Evolutionary conservation across 805 yeast genomes (phyloP).

Genomic region (Schwanniomyces occidentalis): DNA sequence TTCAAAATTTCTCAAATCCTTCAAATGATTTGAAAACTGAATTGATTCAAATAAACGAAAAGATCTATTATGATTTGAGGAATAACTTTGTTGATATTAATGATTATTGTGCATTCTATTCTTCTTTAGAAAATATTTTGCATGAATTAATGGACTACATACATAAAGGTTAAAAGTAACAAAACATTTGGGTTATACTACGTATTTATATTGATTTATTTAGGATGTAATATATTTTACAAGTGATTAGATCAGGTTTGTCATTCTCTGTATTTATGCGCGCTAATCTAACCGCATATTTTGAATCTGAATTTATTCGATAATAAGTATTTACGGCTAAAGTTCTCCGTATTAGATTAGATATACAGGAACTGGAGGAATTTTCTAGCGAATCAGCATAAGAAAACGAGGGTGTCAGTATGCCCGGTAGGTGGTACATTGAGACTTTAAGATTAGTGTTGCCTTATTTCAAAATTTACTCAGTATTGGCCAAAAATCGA

Average conservation of each 20-base stretch:
- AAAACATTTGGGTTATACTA: too few species aligned
- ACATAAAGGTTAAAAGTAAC: conserved; percentile 11
- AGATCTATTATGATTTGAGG: conserved; percentile 40
- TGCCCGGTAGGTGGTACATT: too few species aligned
- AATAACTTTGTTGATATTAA: conserved; percentile 45
- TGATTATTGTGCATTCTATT: conserved; percentile 45
- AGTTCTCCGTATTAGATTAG: too few species aligned
- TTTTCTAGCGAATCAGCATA: too few species aligned
- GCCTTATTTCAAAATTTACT: too few species aligned
- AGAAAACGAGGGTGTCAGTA: too few species aligned
- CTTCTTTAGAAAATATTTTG: conserved; percentile 40
- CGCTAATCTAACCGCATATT: too few species aligned
- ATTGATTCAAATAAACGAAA: conserved; percentile 33
- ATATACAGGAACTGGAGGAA: too few species aligned
- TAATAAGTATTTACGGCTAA: too few species aligned
- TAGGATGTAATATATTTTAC: background rate
- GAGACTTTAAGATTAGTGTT: too few species aligned
- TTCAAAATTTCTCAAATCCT: background rate
- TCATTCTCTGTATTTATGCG: background rate
- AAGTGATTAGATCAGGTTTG: background rate
- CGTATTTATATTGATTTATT: background rate
- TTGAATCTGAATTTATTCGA: too few species aligned
- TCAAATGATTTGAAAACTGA: conserved; percentile 19
- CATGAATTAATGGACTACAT: conserved; percentile 41
- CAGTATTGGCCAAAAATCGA: too few species aligned